Base-by-base conservation (phyloP, 2,329 filamentous ascomycete genomes). In the Sarocladiaceae sp. region DNA sequence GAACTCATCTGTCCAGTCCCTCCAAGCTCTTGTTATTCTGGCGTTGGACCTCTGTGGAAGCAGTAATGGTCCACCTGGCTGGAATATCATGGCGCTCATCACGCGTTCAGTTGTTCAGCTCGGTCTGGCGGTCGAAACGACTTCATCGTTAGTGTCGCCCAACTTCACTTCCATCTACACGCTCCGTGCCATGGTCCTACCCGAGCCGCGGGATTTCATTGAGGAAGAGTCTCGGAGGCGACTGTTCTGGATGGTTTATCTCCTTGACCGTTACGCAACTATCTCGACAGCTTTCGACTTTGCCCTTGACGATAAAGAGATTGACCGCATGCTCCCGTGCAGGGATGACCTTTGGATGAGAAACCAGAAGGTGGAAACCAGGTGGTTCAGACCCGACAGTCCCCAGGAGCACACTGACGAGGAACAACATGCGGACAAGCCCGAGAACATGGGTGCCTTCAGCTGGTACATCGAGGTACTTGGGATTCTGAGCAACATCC, bases 241-340 rank as follows among this genome's bases (percentile, higher is more conserved):
- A 20, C 69, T 95, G 1, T 95, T 96, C 62, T 96, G 90, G 90
- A 91, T 94, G 82, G 82, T 95, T 10, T 96, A 95, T 58, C 67
- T 95, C 11, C 73, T 96, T 5, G 90, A 96, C 59, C 77, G 90
- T 41, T 95, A 95, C 58, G 88, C 88, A 1, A 95, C 89, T 1
- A 83, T 95, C 45, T 84, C 88, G 1, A 95, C 90, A 0, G 88
- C 90, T 0, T 95, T 95, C 53, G 88, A 95, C 54, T 95, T 95
- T 59, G 87, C 88, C 1, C 67, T 96, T 15, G 83, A 91, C 52
- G 88, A 95, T 56, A 87, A 84, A 57, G 89, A 95, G 56, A 91
- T 95, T 34, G 89, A 95, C 58, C 79, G 90, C 19, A 86, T 80
- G 41, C 68, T 96, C 6, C 90, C 90, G 2, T 96, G 90, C 56